Conservation (phyloP, 2,329 filamentous ascomycete species). For the Fusarium aywerte region DNA sequence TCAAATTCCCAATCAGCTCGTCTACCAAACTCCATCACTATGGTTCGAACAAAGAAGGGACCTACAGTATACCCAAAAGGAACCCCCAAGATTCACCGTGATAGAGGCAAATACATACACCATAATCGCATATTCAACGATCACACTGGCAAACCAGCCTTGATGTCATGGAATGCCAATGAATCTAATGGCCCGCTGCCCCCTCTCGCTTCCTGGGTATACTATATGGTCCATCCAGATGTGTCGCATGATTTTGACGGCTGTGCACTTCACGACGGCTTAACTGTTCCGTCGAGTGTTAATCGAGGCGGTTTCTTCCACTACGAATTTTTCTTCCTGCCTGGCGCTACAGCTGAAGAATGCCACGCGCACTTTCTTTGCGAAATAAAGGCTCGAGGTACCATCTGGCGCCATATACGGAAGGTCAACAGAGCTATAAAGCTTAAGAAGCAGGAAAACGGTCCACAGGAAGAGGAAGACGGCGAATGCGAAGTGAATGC, state of each 20-base stretch:
- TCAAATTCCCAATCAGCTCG: too few species aligned
- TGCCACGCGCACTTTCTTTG: constrained; percentile 1
- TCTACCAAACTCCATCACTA: too few species aligned
- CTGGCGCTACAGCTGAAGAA: constrained; percentile 1
- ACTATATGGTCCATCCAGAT: not conserved
- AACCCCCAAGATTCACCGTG: too few species aligned
- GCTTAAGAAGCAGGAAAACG: not conserved
- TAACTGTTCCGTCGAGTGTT: not conserved
- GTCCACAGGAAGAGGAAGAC: not conserved
- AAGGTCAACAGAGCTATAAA: constrained; percentile 10
- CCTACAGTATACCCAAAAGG: too few species aligned
- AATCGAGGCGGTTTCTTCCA: not conserved
- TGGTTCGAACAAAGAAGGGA: too few species aligned
- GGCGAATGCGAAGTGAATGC: not conserved
- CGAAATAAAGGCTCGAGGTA: constrained; percentile 11
- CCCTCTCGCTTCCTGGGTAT: not conserved
- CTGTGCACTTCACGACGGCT: not conserved
- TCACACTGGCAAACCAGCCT: not conserved
- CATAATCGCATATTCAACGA: too few species aligned
- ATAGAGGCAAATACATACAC: too few species aligned
- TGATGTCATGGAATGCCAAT: not conserved
- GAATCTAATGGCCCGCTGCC: not conserved
- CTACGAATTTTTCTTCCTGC: constrained; percentile 9
- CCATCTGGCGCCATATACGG: constrained; percentile 12
- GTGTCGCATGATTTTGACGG: not conserved